Percentiles rank a stretch among this genome's conserved stretches.
phyloP scores from a whole-genome alignment of 495 filamentous ascomycete species.

The Penicillium atrosanguineum region DNA sequence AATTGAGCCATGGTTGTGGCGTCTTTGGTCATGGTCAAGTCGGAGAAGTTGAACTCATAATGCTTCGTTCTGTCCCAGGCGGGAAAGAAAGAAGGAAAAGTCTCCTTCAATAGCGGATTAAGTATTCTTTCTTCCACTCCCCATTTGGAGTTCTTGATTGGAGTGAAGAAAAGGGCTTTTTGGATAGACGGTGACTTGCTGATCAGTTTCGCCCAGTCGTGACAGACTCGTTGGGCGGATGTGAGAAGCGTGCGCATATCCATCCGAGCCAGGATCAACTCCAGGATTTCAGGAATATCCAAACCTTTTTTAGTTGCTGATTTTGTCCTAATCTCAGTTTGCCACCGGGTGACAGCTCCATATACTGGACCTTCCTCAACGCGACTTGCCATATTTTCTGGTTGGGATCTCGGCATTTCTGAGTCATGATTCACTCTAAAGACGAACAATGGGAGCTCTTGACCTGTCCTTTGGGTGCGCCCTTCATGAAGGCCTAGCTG shows the following conservation, averaged over 20 bases:
- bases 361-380: too few species aligned
- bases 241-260: constrained; percentile 15
- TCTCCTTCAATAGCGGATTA: constrained; percentile 5
- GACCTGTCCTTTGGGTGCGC: too few species aligned
- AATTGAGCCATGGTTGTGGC: neutral
- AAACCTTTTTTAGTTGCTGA: neutral
- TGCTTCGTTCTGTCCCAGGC: neutral
- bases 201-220: constrained; percentile 6
- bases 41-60: neutral
- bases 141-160: constrained; percentile 6
- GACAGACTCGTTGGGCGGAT: constrained; percentile 11
- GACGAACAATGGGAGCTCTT: too few species aligned
- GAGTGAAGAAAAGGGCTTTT: constrained; percentile 14
- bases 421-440: too few species aligned
- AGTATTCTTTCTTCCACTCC: neutral
- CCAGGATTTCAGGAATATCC: constrained; percentile 8
- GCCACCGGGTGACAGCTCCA: too few species aligned
- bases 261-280: constrained; percentile 7
- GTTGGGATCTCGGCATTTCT: too few species aligned
- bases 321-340: neutral
- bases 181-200: constrained; percentile 7
- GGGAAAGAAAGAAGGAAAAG: constrained; percentile 8
- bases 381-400: too few species aligned
- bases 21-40: neutral
- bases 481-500: too few species aligned